Evolutionary conservation across 805 yeast species (phyloP).

Genomic region (Candida schatavii): DNA sequence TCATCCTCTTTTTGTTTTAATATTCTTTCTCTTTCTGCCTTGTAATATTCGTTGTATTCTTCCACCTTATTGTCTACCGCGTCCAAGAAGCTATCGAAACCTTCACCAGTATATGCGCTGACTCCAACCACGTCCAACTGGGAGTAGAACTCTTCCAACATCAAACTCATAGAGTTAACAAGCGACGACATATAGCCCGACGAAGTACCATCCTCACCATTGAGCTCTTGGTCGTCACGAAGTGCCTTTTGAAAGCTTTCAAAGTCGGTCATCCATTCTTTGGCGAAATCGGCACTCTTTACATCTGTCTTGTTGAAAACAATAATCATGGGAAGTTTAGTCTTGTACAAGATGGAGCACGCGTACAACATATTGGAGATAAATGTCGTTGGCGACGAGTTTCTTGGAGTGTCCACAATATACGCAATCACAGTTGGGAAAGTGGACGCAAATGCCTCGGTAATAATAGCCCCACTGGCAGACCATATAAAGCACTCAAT

Average conservation of each 20-base stretch:
- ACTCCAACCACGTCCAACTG: slow-evolving; percentile 91
- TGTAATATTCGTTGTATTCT: slow-evolving; percentile 81
- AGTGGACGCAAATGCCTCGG: slow-evolving; percentile 93
- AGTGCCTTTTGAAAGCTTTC: slow-evolving; percentile 85
- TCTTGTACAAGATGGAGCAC: slow-evolving; percentile 92
- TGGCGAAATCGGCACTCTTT: slow-evolving; percentile 78
- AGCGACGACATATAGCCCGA: slow-evolving; percentile 93
- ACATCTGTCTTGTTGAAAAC: slow-evolving; percentile 96
- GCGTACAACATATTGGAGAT: slow-evolving; percentile 98
- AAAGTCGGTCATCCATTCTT: slow-evolving; percentile 97
- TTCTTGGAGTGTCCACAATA: slow-evolving; percentile 94
- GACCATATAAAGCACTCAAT: slow-evolving; percentile 98
- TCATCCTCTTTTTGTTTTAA: slow-evolving; percentile 72
- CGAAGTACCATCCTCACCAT: slow-evolving; percentile 55
- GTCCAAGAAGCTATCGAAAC: slow-evolving; percentile 85
- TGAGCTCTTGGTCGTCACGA: slow-evolving; percentile 61
- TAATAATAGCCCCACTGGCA: slow-evolving; percentile 93
- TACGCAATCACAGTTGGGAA: slow-evolving; percentile 96
- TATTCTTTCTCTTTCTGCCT: slow-evolving; percentile 81
- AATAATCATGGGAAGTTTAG: slow-evolving; percentile 93
- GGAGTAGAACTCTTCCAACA: slow-evolving; percentile 94
- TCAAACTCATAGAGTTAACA: slow-evolving; percentile 90
- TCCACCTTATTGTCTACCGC: slow-evolving; percentile 84
- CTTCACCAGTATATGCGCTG: slow-evolving; percentile 89
- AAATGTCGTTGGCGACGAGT: slow-evolving; percentile 91